Evolutionary conservation across 495 filamentous ascomycete species (phyloP).

Genomic region (Saxispiralis lemnorum): DNA sequence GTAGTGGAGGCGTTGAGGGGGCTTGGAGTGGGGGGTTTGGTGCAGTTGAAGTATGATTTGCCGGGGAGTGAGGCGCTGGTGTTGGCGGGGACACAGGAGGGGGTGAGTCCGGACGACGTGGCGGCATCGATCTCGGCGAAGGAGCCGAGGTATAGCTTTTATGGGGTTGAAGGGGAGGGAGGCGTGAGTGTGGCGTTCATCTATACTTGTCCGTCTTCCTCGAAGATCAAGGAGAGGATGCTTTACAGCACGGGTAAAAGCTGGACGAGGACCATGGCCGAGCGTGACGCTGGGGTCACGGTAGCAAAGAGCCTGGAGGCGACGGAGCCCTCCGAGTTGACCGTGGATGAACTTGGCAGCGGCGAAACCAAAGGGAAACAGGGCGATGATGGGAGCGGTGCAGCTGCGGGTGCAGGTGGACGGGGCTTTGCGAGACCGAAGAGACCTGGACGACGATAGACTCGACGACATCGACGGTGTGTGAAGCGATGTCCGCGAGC

Average conservation of each 20-base stretch:
- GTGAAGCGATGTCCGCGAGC: no score
- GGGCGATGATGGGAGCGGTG: constrained; percentile 21
- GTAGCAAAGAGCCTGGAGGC: constrained; percentile 52
- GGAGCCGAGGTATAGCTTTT: constrained; percentile 83
- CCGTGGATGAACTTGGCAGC: constrained; percentile 52
- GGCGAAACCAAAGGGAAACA: constrained; percentile 29
- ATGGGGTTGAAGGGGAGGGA: constrained; percentile 39
- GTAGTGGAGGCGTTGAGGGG: constrained; percentile 39
- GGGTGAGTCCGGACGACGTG: constrained; percentile 32
- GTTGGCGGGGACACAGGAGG: constrained; percentile 26
- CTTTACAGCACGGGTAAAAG: constrained; percentile 73
- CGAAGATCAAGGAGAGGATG: constrained; percentile 86
- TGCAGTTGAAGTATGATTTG: constrained; percentile 71
- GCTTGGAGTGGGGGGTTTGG: constrained; percentile 36
- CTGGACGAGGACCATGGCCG: constrained; percentile 48
- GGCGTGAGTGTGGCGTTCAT: constrained; percentile 62
- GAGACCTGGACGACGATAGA: constrained; percentile 45
- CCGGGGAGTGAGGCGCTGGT: constrained; percentile 54
- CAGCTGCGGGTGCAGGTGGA: neutral
- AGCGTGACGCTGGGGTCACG: constrained; percentile 49
- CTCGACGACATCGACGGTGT: no score
- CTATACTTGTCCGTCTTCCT: constrained; percentile 70
- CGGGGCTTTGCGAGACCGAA: constrained; percentile 76
- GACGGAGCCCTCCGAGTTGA: constrained; percentile 60
- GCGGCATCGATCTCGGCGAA: constrained; percentile 49